Evolutionary conservation across 2,329 filamentous ascomycete species (phyloP), one percentile per base, ranked within the genome.

Genomic region (Fusarium virguliforme): DNA sequence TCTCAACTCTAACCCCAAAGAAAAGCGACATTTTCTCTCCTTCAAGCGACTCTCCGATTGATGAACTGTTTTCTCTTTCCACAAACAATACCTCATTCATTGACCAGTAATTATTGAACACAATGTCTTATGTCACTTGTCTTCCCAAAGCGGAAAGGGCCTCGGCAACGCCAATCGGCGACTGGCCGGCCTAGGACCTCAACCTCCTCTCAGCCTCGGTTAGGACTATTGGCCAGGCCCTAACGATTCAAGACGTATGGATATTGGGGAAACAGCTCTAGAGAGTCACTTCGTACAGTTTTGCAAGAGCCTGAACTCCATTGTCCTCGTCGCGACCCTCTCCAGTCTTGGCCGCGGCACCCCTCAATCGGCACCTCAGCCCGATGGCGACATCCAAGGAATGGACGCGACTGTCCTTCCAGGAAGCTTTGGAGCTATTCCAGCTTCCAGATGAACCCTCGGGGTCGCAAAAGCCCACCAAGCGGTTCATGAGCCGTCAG

Each of bases 401-500:
- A 58, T 74, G 68, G 65, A 65, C 73, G 53, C 77, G 78, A 12
- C 65, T 74, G 59, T 73, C 74, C 30, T 79, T 80, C 57, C 67
- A 76, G 48, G 79, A 79, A 62, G 70, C 75, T 8, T 70, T 81
- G 75, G 73, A 75, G 28, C 55, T 81, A 28, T 55, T 60, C 12
- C 68, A 60, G 5, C 70, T 81, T 41, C 68, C 77, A 1, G 64
- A 74, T 10, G 40, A 62, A n/a, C 12, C 26, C 2, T n/a, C 58
- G 1, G 15, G 37, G 30, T 34, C 64, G 7, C 40, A 59, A 12
- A 55, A 51, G 8, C 10, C 57, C 1, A 34, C 66, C 22, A 76
- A 76, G 32, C 72, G 62, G 28, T 80, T 79, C 53, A 75, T 80
- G 57, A 81, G 79, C 32, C 73, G 69, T 10, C 76, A 74, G 40